Percentiles rank a stretch among this genome's conserved stretches.
Evolutionary conservation across 2,329 filamentous ascomycete species (phyloP).

Genomic region (Colletotrichum theobromicola): DNA sequence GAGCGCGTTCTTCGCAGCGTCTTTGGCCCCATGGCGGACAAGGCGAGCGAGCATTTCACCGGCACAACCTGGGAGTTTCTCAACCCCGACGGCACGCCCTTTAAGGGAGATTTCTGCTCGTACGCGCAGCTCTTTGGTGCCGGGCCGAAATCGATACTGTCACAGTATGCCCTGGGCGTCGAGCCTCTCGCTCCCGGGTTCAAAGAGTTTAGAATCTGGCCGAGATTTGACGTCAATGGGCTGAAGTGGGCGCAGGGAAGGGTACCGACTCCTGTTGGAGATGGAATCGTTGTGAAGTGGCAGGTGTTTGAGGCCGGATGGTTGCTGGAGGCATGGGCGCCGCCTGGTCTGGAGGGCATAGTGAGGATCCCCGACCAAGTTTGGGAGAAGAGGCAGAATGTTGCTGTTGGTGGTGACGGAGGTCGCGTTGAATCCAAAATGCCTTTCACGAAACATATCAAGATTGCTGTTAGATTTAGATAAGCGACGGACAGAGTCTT

Average conservation of each 20-base stretch:
- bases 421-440: not conserved
- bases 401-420: not conserved
- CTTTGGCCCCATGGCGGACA: not conserved
- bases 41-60: not conserved
- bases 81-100: not conserved
- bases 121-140: not conserved
- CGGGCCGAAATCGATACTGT: not conserved
- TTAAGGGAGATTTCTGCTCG: not conserved
- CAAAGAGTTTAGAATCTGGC: not conserved
- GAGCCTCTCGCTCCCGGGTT: not conserved
- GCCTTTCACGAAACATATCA: not conserved
- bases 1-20: not conserved
- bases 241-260: not conserved
- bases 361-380: not conserved
- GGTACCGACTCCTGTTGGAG: not conserved
- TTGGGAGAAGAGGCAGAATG: not conserved
- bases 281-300: not conserved
- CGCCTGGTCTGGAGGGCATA: not conserved
- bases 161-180: not conserved
- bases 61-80: not conserved
- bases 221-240: not conserved
- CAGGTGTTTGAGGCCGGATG: not conserved
- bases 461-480: not conserved
- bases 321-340: not conserved
- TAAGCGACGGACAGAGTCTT: not conserved